Evolutionary conservation across 2,329 filamentous ascomycete genomes (phyloP), one percentile per base, ranked within the genome.

Genomic region (Cladosporium sp.): DNA sequence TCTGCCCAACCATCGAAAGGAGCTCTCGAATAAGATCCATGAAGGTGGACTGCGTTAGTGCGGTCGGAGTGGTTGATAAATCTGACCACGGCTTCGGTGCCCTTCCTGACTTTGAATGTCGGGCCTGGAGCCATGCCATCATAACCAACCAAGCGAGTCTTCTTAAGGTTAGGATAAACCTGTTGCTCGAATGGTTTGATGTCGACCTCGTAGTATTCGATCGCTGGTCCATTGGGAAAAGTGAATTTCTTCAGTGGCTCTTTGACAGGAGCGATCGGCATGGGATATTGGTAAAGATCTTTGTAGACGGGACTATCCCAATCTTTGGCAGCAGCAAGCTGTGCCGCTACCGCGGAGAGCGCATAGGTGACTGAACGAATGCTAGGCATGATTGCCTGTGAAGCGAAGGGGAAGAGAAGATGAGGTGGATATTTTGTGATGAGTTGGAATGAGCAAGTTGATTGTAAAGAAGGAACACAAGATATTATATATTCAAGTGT

Each of bases 61-160:
- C 69, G 65, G n/a, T 71, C 67, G 7, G 75, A 75, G 20, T 77
- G 76, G 68, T 84, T 84, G 62, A 78, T 74, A 62, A 82, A 79
- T 28, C 82, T 74, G 7, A 84, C 77, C 2, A 84, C 75, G 2
- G 76, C 76, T 69, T 84, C 79, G 19, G 74, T 73, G 0, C 80
- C 80, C 56, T 71, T 70, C 5, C 73, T 72, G 59, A 83, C 74
- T 34, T 75, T 66, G 60, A 83, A 78, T 1, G 77, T 83, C 7
- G 81, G 81, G 0, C 82, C 82, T 4, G 82, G 81, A 4, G 75
- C 73, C 8, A 78, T 50, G 12, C 81, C 82, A 71, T 84, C 52
- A 22, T 58, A 58, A 77, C 82, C 81, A 20, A 75, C 67, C 35
- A 78, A 57, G 7, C 70, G 63, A 1, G 77, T 74, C n/a, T 68